Evolutionary conservation across 768 basidiomycete genomes (phyloP), one percentile per base, ranked within the genome.

Genomic region (Dioszegia hungarica): DNA sequence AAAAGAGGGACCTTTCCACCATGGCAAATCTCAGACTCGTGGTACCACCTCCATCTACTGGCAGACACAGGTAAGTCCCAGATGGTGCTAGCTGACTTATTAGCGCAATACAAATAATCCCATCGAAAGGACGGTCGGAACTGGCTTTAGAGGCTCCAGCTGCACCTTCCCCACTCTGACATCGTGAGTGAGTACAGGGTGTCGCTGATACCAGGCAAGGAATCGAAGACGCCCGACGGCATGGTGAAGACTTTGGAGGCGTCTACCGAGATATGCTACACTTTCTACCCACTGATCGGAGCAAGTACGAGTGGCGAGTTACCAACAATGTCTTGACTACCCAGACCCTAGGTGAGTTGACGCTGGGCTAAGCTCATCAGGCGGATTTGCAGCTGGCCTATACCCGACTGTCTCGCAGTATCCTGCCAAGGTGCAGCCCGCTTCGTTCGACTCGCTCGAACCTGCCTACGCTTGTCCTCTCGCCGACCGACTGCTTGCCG

Each of bases 101-200:
- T 37, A 64, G 62, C 38, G 36, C n/a, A 37, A 47, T 20, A 58
- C 56, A 8, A 25, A 47, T 5, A 66, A 66, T 49, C 64, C 64
- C 3, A 62, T 62, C 51, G 64, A 62, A 31, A 17, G 48, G 5
- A 57, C 51, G 5, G 55, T 58, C 3, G 59, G 58, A 39, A 53
- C 60, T 17, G 64, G 64, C 14, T 66, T 66, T 39, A 33, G 41
- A 22, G 48, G 54, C 31, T 64, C 63, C 14, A 64, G 58, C 17
- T 70, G 68, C 41, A 60, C 66, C 29, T 66, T 70, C 62, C 68
- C 68, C 2, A 46, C 38, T 19, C 61, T 70, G 40, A 63, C 62
- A 15, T 48, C 58, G 50, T 61, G 38, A 40, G 64, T 54, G 27
- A 19, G 22, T 19, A n/a, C 12, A 3, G 15, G 5, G 20, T 20